Evolutionary conservation across 2,329 filamentous ascomycete species (phyloP).

Genomic region (Pseudocercospora cruenta): DNA sequence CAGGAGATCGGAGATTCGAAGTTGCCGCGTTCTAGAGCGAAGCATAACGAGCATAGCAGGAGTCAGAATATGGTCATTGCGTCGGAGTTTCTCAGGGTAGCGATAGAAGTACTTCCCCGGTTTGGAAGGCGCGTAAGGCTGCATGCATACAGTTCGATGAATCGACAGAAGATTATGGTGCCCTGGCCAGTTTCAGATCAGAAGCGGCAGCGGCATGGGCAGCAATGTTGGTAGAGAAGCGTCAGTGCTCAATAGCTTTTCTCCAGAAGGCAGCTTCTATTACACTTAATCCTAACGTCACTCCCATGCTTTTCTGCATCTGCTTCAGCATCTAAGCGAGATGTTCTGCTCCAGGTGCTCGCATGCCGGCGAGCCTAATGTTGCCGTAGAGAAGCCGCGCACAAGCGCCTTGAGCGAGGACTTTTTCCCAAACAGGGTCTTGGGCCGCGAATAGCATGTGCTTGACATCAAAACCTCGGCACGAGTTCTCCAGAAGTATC

Average conservation of each 20-base stretch:
- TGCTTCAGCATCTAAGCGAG: constrained; percentile 19
- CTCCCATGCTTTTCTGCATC: constrained; percentile 7
- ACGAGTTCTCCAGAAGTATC: not conserved
- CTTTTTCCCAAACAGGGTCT: constrained; percentile 13
- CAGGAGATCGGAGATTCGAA: constrained; percentile 6
- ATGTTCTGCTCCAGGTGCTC: constrained; percentile 12
- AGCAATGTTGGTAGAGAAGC: not conserved
- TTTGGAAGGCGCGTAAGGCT: constrained; percentile 13
- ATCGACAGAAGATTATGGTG: constrained; percentile 9
- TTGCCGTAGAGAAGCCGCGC: constrained; percentile 17
- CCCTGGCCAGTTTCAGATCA: constrained; percentile 8
- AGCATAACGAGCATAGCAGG: constrained; percentile 9
- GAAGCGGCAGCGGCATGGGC: constrained; percentile 7
- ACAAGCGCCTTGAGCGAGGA: constrained; percentile 7
- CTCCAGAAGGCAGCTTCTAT: constrained; percentile 10
- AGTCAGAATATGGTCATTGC: constrained; percentile 13
- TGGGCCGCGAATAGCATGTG: constrained; percentile 8
- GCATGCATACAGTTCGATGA: constrained; percentile 3
- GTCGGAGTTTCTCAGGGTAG: constrained; percentile 12
- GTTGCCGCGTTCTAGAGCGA: constrained; percentile 2
- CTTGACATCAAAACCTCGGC: constrained; percentile 7
- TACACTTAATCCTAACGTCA: constrained; percentile 23
- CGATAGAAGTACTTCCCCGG: constrained; percentile 12
- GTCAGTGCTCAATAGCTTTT: constrained; percentile 2
- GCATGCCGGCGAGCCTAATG: constrained; percentile 14